Percentiles rank a stretch among this genome's conserved stretches.
These are phyloP conservation scores for Pachyrhizus erosus DNA, from an alignment of 306 rosid species.

Conservation along the genomic window DNA sequence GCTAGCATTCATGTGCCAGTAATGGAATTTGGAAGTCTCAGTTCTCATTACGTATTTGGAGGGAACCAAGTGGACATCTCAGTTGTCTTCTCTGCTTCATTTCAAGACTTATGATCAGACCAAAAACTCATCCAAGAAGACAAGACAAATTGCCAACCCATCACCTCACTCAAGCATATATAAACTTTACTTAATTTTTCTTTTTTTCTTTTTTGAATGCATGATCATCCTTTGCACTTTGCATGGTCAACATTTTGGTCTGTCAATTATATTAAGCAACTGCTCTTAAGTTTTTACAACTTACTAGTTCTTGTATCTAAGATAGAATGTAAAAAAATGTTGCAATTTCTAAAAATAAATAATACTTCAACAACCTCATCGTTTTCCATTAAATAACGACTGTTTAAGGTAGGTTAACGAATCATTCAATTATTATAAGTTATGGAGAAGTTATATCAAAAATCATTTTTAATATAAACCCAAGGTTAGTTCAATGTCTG, in stretches of 20 bases:
- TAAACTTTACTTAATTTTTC: not conserved
- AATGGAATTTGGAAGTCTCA: constrained; percentile 16
- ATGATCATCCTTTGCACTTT: constrained; percentile 8
- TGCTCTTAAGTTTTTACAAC: not conserved
- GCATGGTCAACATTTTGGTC: not conserved
- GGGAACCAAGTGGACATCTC: not conserved
- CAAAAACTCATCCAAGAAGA: not conserved
- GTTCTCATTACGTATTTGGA: constrained; percentile 21
- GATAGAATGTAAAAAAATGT: not conserved
- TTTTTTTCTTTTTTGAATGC: not conserved
- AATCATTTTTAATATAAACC: too few relatives aligned
- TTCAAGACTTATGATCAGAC: not conserved
- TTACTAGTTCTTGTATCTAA: not conserved
- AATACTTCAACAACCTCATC: not conserved
- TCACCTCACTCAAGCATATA: not conserved
- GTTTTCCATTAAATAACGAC: not conserved
- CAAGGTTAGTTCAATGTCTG: too few relatives aligned
- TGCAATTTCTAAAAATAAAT: not conserved
- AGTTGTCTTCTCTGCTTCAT: not conserved
- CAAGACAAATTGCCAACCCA: constrained; percentile 25
- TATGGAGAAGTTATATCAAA: not conserved
- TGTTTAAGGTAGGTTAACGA: not conserved
- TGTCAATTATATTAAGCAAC: not conserved
- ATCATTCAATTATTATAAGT: not conserved
- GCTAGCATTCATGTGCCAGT: not conserved